Conservation (phyloP, 2,329 filamentous ascomycete species). For the Arthrobotrys musiformis region DNA sequence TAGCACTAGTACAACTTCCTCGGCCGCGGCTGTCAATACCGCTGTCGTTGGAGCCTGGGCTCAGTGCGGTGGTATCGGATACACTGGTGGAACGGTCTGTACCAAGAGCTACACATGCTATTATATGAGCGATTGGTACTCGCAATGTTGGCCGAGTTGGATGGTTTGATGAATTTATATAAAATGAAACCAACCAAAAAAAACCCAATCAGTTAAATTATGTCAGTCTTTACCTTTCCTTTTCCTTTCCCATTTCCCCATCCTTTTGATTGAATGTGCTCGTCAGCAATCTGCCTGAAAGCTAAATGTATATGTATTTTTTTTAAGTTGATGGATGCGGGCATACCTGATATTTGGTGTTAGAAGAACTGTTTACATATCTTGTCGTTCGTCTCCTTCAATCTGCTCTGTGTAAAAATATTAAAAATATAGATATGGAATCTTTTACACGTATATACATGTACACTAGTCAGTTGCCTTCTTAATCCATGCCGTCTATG, state of each 20-base stretch:
- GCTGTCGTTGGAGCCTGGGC: constrained; percentile 40
- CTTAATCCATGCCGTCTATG: not conserved
- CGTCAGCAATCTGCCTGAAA: not conserved
- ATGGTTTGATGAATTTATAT: not conserved
- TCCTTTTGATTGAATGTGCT: not conserved
- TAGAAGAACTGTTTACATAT: not conserved
- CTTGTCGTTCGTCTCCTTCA: no score
- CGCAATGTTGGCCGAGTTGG: constrained; percentile 6
- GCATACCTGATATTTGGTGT: not conserved
- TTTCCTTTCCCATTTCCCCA: not conserved
- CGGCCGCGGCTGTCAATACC: constrained; percentile 10
- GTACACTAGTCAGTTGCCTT: not conserved
- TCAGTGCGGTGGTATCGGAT: constrained; percentile 56
- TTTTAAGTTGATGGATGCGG: not conserved
- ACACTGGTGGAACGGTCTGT: constrained; percentile 54
- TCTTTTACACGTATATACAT: no score
- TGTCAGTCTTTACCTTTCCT: not conserved
- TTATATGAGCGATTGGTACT: constrained; percentile 11
- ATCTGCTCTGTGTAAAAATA: no score
- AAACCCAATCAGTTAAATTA: not conserved
- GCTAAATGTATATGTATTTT: not conserved
- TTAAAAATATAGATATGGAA: not conserved
- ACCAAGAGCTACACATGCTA: constrained; percentile 35
- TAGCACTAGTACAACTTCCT: not conserved
- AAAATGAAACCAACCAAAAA: no score